Evolutionary conservation across 2,329 filamentous ascomycete genomes (phyloP).

Genomic region (Zymoseptoria tritici): DNA sequence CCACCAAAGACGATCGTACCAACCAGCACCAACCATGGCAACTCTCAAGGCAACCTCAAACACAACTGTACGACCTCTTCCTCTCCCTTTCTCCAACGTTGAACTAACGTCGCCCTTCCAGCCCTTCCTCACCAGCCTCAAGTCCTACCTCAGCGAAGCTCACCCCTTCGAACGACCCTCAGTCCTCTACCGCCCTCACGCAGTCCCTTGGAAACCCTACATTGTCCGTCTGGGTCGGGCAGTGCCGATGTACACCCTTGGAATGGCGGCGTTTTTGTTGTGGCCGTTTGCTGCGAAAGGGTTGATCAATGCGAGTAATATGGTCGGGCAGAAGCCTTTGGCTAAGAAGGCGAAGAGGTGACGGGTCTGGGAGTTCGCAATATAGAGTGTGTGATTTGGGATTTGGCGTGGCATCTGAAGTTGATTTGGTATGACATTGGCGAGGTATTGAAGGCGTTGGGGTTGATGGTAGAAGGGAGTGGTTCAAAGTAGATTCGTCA

Average conservation of each 20-base stretch:
- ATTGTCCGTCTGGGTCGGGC: conserved; percentile 4
- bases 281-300: conserved; percentile 12
- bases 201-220: conserved; percentile 11
- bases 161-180: conserved; percentile 7
- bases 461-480: background rate
- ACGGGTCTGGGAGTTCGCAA: background rate
- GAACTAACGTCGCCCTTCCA: background rate
- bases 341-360: background rate
- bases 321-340: background rate
- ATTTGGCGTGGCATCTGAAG: background rate
- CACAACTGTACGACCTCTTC: background rate
- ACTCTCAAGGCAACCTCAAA: background rate
- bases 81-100: background rate
- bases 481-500: background rate
- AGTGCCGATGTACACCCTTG: conserved; percentile 4
- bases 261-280: conserved; percentile 6
- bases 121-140: background rate
- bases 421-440: too few species aligned
- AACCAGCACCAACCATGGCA: background rate
- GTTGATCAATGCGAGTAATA: conserved; percentile 7
- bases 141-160: conserved; percentile 7
- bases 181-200: conserved; percentile 6
- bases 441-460: too few species aligned
- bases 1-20: background rate
- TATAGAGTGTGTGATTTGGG: too few species aligned